A percentile compares a stretch with the other conserved stretches of the same genome.
Evolutionary conservation across 2,329 filamentous ascomycete genomes (phyloP).

Genomic region (Penicillium sp.): DNA sequence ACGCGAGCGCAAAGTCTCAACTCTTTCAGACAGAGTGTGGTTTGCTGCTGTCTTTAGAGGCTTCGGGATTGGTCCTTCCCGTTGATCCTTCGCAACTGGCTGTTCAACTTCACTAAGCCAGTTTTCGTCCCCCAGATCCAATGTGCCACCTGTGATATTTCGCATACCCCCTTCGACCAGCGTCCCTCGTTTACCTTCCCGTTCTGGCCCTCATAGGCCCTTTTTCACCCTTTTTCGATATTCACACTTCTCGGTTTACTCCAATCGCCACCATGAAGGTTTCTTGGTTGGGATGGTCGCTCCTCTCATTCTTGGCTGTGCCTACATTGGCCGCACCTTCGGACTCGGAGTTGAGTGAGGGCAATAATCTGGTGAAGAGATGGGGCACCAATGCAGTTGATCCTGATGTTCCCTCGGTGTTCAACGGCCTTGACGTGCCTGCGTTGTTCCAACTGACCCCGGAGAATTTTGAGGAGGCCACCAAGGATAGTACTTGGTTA

Average conservation of each 20-base stretch:
- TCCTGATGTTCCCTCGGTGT: constrained; percentile 27
- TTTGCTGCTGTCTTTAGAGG: constrained; percentile 16
- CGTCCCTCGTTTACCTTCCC: constrained; percentile 22
- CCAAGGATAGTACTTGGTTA: constrained; percentile 53
- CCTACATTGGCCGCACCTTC: constrained; percentile 32
- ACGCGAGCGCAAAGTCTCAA: constrained; percentile 13
- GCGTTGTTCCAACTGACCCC: constrained; percentile 49
- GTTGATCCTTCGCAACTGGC: constrained; percentile 12
- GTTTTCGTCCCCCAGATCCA: constrained; percentile 19
- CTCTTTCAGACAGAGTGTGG: constrained; percentile 15
- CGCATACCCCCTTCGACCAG: constrained; percentile 20
- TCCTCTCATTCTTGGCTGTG: constrained; percentile 37
- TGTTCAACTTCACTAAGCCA: constrained; percentile 11
- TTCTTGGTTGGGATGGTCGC: constrained; percentile 38
- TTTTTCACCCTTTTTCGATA: constrained; percentile 10
- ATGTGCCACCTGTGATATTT: constrained; percentile 34
- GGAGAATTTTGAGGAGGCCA: constrained; percentile 48
- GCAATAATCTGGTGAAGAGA: constrained; percentile 29
- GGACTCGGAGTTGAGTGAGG: constrained; percentile 15
- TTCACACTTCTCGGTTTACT: constrained; percentile 15
- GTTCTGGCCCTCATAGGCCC: constrained; percentile 2
- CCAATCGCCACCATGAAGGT: constrained; percentile 33
- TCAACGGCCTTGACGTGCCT: constrained; percentile 54
- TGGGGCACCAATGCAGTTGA: constrained; percentile 18
- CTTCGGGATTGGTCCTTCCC: constrained; percentile 21